phyloP scores from a whole-genome alignment of 768 basidiomycete genomes.

The Panellus pusillus region DNA sequence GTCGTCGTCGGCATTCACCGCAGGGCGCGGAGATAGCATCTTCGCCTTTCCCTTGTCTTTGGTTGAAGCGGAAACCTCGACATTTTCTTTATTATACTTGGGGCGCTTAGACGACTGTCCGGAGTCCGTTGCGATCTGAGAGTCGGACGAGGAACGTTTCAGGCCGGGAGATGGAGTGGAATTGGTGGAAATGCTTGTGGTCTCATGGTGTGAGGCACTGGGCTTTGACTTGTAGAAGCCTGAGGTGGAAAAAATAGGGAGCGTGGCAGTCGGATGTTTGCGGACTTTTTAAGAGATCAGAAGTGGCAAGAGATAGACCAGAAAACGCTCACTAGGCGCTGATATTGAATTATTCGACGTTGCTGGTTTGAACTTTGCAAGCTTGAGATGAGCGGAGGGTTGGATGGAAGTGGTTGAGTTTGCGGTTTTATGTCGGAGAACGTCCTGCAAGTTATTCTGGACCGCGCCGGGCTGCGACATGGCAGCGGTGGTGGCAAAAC shows the following conservation, averaged over 20 bases:
- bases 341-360: slow-evolving; percentile 7
- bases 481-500: not conserved
- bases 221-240: slow-evolving; percentile 36
- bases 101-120: slow-evolving; percentile 34
- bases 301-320: not conserved
- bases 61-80: not conserved
- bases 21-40: not conserved
- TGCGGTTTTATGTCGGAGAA: slow-evolving; percentile 29
- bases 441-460: slow-evolving; percentile 43
- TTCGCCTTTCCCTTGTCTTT: slow-evolving; percentile 25
- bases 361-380: slow-evolving; percentile 49
- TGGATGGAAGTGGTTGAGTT: slow-evolving; percentile 13
- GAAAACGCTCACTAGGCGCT: not conserved
- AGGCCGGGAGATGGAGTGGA: slow-evolving; percentile 35
- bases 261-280: slow-evolving; percentile 25
- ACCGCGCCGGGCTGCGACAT: slow-evolving; percentile 18
- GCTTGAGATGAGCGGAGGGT: slow-evolving; percentile 19
- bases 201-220: slow-evolving; percentile 15
- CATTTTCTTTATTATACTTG: slow-evolving; percentile 42
- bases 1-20: slow-evolving; percentile 4
- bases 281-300: slow-evolving; percentile 22
- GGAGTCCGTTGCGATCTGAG: slow-evolving; percentile 31
- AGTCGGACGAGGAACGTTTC: slow-evolving; percentile 44
- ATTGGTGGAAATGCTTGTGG: slow-evolving; percentile 38
- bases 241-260: slow-evolving; percentile 48